phyloP scores from a whole-genome alignment of 768 basidiomycete genomes.

The Multifurca ochricompacta region DNA sequence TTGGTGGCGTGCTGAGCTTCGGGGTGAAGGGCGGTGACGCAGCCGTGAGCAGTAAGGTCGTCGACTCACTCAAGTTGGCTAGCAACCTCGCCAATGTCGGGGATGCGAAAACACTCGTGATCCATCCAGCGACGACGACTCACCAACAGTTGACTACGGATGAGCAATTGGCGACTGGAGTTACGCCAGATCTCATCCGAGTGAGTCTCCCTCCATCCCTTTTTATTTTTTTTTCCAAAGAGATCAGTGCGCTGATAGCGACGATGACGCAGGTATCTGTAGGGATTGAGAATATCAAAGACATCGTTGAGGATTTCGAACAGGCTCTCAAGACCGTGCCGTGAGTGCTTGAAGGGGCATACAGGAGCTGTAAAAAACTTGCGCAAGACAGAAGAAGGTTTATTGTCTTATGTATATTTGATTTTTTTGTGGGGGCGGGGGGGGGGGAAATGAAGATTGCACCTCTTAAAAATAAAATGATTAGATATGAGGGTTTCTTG shows the following conservation, averaged over 20 bases:
- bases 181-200: constrained; percentile 68
- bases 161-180: constrained; percentile 59
- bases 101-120: constrained; percentile 74
- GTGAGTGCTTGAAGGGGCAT: not conserved
- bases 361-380: not conserved
- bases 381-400: not conserved
- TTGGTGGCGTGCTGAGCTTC: constrained; percentile 71
- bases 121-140: constrained; percentile 72
- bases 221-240: not conserved
- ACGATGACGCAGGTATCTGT: constrained; percentile 30
- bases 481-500: too few relatives aligned
- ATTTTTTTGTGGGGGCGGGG: too few relatives aligned
- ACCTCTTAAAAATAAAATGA: too few relatives aligned
- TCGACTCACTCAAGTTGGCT: constrained; percentile 64
- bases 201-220: constrained; percentile 31
- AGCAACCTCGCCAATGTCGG: constrained; percentile 71
- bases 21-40: constrained; percentile 55
- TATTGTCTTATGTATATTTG: too few relatives aligned
- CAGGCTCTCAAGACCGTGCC: constrained; percentile 30
- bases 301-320: constrained; percentile 39
- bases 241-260: not conserved
- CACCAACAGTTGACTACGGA: constrained; percentile 58
- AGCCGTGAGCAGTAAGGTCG: constrained; percentile 45
- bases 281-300: constrained; percentile 35
- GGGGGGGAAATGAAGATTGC: too few relatives aligned